phyloP scores from a whole-genome alignment of 2,329 filamentous ascomycete genomes.

The Hymenotorrendiella dingleyae region DNA sequence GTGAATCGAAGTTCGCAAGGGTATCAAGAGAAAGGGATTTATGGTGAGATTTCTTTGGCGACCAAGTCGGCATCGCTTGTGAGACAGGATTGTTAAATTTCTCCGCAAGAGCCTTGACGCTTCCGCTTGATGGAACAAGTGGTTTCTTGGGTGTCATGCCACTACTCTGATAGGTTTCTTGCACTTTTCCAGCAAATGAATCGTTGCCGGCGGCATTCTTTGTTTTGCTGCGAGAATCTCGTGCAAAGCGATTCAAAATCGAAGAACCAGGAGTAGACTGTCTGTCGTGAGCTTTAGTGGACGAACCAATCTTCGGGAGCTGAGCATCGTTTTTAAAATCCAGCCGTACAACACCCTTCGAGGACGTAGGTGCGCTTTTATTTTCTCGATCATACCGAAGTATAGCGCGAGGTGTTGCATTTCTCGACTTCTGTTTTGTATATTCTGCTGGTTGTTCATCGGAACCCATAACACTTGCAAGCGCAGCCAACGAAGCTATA shows the following conservation, averaged over 20 bases:
- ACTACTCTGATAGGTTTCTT: neutral
- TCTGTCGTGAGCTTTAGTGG: too few relatives aligned
- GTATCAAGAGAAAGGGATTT: slow-evolving; percentile 7
- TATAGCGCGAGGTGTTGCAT: too few relatives aligned
- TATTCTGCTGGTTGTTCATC: neutral
- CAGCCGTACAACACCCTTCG: too few relatives aligned
- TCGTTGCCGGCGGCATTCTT: too few relatives aligned
- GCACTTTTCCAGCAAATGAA: neutral
- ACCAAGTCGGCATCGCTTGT: neutral
- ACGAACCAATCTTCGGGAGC: too few relatives aligned
- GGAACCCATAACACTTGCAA: slow-evolving; percentile 13
- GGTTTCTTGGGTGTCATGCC: neutral
- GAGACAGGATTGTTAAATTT: slow-evolving; percentile 20
- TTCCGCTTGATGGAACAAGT: slow-evolving; percentile 12
- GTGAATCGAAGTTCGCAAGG: slow-evolving; percentile 3
- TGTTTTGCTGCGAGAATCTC: too few relatives aligned
- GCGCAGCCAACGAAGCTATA: slow-evolving; percentile 15
- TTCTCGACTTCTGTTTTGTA: too few relatives aligned
- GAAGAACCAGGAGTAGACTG: too few relatives aligned
- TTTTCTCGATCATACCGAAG: too few relatives aligned
- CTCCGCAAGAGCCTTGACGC: slow-evolving; percentile 27
- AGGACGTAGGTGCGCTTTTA: too few relatives aligned
- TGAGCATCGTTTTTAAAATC: too few relatives aligned
- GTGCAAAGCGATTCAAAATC: too few relatives aligned
- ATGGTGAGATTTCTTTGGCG: slow-evolving; percentile 10